Base-by-base conservation (phyloP, 768 basidiomycete species). In the Mycena amicta region DNA sequence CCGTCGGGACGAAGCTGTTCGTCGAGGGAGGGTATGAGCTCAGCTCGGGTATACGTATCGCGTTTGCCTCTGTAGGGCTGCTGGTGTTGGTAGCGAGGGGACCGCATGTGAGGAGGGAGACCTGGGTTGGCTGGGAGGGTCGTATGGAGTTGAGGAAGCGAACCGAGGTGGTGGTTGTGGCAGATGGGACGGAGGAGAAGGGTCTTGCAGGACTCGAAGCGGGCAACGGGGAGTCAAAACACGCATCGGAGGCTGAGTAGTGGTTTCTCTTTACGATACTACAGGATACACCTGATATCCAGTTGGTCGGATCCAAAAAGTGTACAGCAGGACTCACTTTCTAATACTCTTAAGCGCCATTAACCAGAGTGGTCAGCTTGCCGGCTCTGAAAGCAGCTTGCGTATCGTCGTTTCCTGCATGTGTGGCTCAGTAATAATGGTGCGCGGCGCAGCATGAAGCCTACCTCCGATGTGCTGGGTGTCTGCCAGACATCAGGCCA, bases 401-500 rank as follows among this genome's bases (percentile, higher is more conserved):
- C 5, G 75, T 71, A 55, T 72, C 71, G 55, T 81, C 80, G 50
- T 66, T 74, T 3, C 80, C 80, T 82, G 40, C 1, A 55, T 27
- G n/a, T n/a, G n/a, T n/a, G n/a, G n/a, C n/a, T n/a, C n/a, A n/a
- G n/a, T n/a, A n/a, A n/a, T n/a, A n/a, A n/a, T n/a, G n/a, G n/a
- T n/a, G n/a, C n/a, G n/a, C n/a, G n/a, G n/a, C n/a, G n/a, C n/a
- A n/a, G n/a, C 11, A 37, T 37, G 18, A 22, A n/a, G 65, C 70
- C 52, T 61, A 83, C 83, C 85, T 63, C 85, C 85, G 28, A 87
- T 73, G 59, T 87, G 85, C 66, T 81, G 53, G 63, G 80, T 68
- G 55, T 77, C 84, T 86, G 47, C 0, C 25, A 29, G 26, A 43
- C 25, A 22, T 28, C 2, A 37, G 30, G n/a, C 40, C 26, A 8